A percentile compares a stretch with the other conserved stretches of the same genome.
phyloP scores from a whole-genome alignment of 2,329 filamentous ascomycete genomes.

The Lecanoromycetidae sp. region DNA sequence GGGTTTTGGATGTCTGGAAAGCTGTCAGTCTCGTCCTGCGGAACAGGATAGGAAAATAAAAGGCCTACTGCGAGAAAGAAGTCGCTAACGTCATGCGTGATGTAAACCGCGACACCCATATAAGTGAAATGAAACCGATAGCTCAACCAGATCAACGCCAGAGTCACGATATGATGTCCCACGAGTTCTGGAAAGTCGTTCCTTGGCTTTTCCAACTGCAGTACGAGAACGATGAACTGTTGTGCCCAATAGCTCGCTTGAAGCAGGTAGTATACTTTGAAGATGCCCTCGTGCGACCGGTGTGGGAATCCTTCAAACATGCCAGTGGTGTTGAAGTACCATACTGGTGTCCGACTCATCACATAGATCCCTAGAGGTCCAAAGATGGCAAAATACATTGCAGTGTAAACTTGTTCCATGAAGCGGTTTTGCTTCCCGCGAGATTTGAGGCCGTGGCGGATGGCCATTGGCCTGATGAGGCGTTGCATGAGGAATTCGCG shows the following conservation, averaged over 20 bases:
- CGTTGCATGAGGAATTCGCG: conserved; percentile 95
- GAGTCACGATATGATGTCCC: conserved; percentile 78
- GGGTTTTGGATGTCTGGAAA: conserved; percentile 66
- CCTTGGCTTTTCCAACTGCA: conserved; percentile 81
- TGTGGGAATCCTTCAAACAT: conserved; percentile 91
- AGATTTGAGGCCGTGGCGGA: conserved; percentile 54
- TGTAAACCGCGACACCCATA: conserved; percentile 85
- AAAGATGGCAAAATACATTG: conserved; percentile 73
- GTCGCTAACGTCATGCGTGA: conserved; percentile 61
- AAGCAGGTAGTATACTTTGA: conserved; percentile 95
- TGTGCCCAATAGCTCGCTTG: conserved; percentile 93
- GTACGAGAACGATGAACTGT: conserved; percentile 74
- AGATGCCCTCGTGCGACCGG: conserved; percentile 60
- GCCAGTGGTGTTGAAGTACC: conserved; percentile 85
- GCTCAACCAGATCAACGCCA: conserved; percentile 70
- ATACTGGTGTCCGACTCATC: conserved; percentile 81
- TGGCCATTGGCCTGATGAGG: conserved; percentile 64
- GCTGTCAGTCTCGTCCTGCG: neutral
- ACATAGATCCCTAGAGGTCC: conserved; percentile 78
- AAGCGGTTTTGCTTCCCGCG: conserved; percentile 76
- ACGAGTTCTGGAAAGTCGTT: conserved; percentile 95
- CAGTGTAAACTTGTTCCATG: conserved; percentile 94
- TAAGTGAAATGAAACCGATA: conserved; percentile 97
- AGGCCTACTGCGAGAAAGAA: neutral
- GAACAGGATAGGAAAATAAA: neutral